Base-by-base conservation (phyloP, 2,329 filamentous ascomycete genomes). In the Apiospora kogelbergensis region DNA sequence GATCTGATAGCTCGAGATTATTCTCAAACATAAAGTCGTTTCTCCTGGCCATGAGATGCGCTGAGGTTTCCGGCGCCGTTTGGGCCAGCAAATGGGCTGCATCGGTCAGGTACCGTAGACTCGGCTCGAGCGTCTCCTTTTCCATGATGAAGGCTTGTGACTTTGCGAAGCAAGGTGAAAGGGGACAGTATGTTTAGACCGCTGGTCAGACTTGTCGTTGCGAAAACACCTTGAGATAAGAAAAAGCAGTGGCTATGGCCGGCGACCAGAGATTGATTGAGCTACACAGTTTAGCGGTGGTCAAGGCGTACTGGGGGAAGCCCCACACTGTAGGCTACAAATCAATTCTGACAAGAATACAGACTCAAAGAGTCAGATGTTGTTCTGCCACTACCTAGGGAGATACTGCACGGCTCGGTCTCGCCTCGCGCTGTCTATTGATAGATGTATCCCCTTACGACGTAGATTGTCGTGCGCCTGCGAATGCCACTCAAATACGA, bases 41-140 rank as follows among this genome's bases (percentile, higher is more conserved):
- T 68, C 86, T 83, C 68, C 82, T 81, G 73, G 80, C 83, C 86
- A 91, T 88, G 46, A 91, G 80, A 75, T 88, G 84, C 15, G 88
- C 87, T 17, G 89, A 90, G 1, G 83, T 86, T 71, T 86, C 83
- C 1, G 89, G 88, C 0, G 88, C 84, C 1, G 83, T 78, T 13
- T 78, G 76, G 3, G 83, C 80, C 20, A 91, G 80, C 11, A 90
- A 77, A 78, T 91, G 86, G 1, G 88, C 87, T 1, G 89, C 87
- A 75, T 90, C 84, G 13, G 85, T 87, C 3, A 91, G 82, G 71
- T 84, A 89, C 13, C 70, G 67, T 30, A 78, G 70, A n/a, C 72
- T 77, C 24, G 74, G 46, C 7, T 75, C 71, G 20, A 78, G 72
- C 11, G 63, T 66, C n/a, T 78, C 75, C 46, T 42, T 26, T 13